Base-by-base conservation (phyloP, 2,329 filamentous ascomycete genomes). In the Tolypocladium ovalisporum region DNA sequence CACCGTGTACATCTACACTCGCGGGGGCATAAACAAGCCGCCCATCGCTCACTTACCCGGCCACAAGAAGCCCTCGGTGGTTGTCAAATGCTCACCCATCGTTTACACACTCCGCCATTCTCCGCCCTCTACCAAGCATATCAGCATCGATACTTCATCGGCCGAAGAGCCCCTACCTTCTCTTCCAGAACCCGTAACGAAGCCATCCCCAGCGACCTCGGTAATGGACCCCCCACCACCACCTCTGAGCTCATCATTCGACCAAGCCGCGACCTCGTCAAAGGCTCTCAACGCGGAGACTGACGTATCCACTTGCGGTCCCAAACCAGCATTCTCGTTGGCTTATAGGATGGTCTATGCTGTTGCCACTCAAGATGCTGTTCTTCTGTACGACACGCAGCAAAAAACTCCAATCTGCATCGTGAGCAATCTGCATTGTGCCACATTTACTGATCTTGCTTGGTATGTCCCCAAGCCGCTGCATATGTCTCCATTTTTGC, bases 11-110 rank as follows among this genome's bases (percentile, higher is more conserved):
- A 94, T 99, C 56, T 99, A 99, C 72, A 97, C 93, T 0, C 82
- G 94, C 65, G 94, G 92, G 35, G 94, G 94, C 29, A 90, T 99
- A 67, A 97, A 97, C 75, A 97, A 95, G 70, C 91, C 94, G 1
- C 94, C 94, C 2, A 88, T 97, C 58, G 91, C 93, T 8, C 94
- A 97, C 72, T 80, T 99, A 8, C 94, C 94, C 0, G 94, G 94
- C 1, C 93, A 97, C 73, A 99, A 97, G 78, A 99, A 99, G 72
- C 94, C 94, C 0, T 97, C 94, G 0, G 90, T 99, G 13, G 94
- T 92, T 1, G 90, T 99, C 59, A 90, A 90, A 67, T 99, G 94
- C 70, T 99, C 93, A 17, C 94, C 94, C 0, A 75, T 96, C 29
- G 86, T 89, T 64, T 99, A 97, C 72, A 90, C 86, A 0, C 76